Base-by-base conservation (phyloP, 2,329 filamentous ascomycete genomes). In the Hypoxylon sp. region DNA sequence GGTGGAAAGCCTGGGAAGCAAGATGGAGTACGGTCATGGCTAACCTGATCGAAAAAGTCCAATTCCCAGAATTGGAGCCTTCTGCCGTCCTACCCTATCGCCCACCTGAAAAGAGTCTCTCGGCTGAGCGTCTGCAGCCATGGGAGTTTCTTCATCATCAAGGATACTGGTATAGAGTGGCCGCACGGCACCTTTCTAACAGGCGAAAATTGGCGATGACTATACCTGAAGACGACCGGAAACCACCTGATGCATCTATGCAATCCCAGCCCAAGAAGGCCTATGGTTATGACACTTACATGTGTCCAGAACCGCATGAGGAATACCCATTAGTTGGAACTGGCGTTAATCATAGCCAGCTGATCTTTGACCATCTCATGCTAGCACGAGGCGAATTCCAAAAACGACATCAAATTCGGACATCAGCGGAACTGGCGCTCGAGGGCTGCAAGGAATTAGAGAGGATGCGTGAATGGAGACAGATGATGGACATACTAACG, bases 1-100 rank as follows among this genome's bases (percentile, higher is more conserved):
- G 93, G 5, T 98, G 94, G 92, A 88, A 93, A 74, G 94, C 95
- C 1, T 99, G 95, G 94, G 91, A 97, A 79, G 89, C 92, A 41
- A 87, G 92, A 60, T 90, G 88, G 88, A 84, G 87, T 14, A 81
- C 81, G 21, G 80, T 88, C 11, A 90, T 90, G 88, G 88, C 87
- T 1, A 82, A 87, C 46, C 74, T 90, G 66, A 83, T 90, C 16
- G 83, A 87, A 65, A 85, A 82, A 66, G 80, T 83, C 25, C 81
- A 83, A 19, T 80, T 88, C 11, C 79, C 81, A 2, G 84, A 85
- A 32, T 78, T 89, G 16, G 79, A 78, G 1, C 80, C 83, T 0
- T 77, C 79, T 1, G 81, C 80, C 1, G 75, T 75, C 52, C 74
- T 77, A 12, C 76, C 89, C 6, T 89, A 83, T 66, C 78, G 89